Base-by-base conservation (phyloP, 768 basidiomycete genomes). In the Tubosaeta sp. region DNA sequence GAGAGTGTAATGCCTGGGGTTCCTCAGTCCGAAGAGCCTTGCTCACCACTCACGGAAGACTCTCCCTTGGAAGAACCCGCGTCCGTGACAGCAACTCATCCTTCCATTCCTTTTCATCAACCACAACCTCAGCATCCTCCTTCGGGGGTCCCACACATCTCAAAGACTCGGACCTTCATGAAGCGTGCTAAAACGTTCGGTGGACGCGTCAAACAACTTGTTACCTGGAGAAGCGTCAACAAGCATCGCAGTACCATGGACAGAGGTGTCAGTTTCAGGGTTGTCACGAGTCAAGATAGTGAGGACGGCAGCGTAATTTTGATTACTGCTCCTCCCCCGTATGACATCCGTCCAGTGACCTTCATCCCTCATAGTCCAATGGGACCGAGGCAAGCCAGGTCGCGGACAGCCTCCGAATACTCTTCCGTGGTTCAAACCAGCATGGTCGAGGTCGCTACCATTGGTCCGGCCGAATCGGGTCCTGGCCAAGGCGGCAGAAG, bases 271-370 rank as follows among this genome's bases (percentile, higher is more conserved):
- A 59, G 26, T 25, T 59, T 59, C 9, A 57, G 55, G 37, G 33
- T 65, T 13, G 48, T 59, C 50, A 55, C 64, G 6, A 54, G 45
- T 22, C 62, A 56, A 43, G 69, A 65, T n/a, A 71, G 69, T 45
- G 68, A 60, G 32, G 54, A 62, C 31, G 69, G 55, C 16, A 69
- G 65, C 46, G 60, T 69, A 34, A 59, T 67, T 37, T 44, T 70
- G 47, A 69, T 69, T 57, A 56, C 50, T 42, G 67, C 67, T 13
- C 65, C 59, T 22, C 62, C 68, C 11, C 59, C 65, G 27, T 67
- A 65, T 39, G 55, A 65, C 32, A 38, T 22, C 43, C 31, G 44
- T 47, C 51, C 56, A 27, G 10, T 44, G 31, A 13, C 52, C 13
- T 45, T 35, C 34, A 19, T 44, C n/a, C 56, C 59, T 26, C 54